phyloP scores from a whole-genome alignment of 2,329 filamentous ascomycete species.

The Anisogramma anomala region DNA sequence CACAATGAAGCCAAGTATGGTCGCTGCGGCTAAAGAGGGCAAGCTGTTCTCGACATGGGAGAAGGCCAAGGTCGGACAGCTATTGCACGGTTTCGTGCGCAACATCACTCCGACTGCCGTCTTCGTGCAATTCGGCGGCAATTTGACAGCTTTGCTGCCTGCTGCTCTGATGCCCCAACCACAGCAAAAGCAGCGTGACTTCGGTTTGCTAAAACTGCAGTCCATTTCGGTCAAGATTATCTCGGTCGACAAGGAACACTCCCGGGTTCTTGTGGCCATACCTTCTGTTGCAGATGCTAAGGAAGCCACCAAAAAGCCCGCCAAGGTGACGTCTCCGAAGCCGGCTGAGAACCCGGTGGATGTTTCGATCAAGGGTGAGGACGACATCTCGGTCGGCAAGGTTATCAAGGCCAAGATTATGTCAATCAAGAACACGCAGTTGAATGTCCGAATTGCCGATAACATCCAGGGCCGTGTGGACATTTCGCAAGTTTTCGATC shows the following conservation, averaged over 20 bases:
- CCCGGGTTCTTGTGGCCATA: conserved; percentile 51
- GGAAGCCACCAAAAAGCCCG: conserved; percentile 25
- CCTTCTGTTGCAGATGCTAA: conserved; percentile 35
- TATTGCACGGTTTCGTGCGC: conserved; percentile 68
- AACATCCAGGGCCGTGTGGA: conserved; percentile 89
- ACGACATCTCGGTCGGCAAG: conserved; percentile 63
- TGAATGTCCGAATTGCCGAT: conserved; percentile 81
- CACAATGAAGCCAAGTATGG: conserved; percentile 71
- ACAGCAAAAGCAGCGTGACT: conserved; percentile 54
- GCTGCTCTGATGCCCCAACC: conserved; percentile 68
- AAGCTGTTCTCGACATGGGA: conserved; percentile 61
- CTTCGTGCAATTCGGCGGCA: conserved; percentile 79
- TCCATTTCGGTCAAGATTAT: conserved; percentile 62
- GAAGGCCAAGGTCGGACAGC: conserved; percentile 56
- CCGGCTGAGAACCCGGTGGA: conserved; percentile 46
- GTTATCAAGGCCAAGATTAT: conserved; percentile 64
- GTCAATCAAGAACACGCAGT: conserved; percentile 81
- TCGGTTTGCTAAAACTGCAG: conserved; percentile 68
- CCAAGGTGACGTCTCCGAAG: conserved; percentile 18
- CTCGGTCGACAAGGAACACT: conserved; percentile 57
- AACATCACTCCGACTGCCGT: conserved; percentile 72
- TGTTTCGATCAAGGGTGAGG: conserved; percentile 47
- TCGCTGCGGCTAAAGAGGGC: conserved; percentile 62
- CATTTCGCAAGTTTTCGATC: conserved; percentile 79
- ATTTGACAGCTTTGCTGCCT: conserved; percentile 66